phyloP scores from a whole-genome alignment of 1,139 yeast genomes.

The Nakaseomyces uthaithaninus region DNA sequence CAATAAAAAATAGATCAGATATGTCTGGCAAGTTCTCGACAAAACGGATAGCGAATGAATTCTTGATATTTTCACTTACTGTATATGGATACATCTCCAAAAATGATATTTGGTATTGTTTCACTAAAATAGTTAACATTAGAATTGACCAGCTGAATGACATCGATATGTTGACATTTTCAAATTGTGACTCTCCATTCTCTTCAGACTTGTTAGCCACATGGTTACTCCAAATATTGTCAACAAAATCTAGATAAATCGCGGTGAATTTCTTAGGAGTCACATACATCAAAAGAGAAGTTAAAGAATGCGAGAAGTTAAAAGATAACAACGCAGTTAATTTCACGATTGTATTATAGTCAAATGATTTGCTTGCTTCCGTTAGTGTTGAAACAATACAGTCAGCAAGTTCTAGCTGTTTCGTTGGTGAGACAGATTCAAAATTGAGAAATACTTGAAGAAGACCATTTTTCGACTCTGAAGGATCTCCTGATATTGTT shows the following conservation, averaged over 20 bases:
- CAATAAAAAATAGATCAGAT: constrained; percentile 19
- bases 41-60: constrained; percentile 24
- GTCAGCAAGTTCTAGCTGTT: constrained; percentile 37
- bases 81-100: constrained; percentile 17
- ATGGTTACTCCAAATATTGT: constrained; percentile 20
- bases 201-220: constrained; percentile 14
- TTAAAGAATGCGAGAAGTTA: constrained; percentile 27
- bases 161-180: constrained; percentile 20
- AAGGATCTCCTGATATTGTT: constrained; percentile 36
- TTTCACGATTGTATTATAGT: constrained; percentile 23
- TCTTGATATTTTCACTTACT: constrained; percentile 11
- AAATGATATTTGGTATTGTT: constrained; percentile 22
- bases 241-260: constrained; percentile 23
- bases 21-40: constrained; percentile 23
- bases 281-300: constrained; percentile 22
- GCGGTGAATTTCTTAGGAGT: constrained; percentile 19
- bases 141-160: constrained; percentile 26
- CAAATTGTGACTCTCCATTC: constrained; percentile 23
- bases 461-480: constrained; percentile 29
- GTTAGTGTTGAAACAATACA: constrained; percentile 34
- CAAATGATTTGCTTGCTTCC: constrained; percentile 35
- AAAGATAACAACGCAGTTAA: constrained; percentile 24
- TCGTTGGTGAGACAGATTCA: constrained; percentile 38
- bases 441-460: constrained; percentile 35
- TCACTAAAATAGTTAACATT: constrained; percentile 19